Evolutionary conservation across 768 basidiomycete genomes (phyloP), one percentile per base, ranked within the genome.

Genomic region (Paxillus ammoniavirescens): DNA sequence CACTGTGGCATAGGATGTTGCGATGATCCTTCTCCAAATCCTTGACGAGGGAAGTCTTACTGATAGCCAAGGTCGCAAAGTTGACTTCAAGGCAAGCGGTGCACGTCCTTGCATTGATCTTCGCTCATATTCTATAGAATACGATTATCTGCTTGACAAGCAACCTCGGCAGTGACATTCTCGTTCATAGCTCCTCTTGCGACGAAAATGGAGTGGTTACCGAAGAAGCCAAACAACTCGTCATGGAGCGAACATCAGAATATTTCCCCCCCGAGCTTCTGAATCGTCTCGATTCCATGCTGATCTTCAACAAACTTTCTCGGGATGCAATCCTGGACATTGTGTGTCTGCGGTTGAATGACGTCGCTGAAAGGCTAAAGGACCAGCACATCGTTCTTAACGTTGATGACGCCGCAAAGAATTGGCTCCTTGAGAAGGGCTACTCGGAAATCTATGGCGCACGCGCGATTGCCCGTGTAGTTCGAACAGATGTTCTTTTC

Each of bases 141-240:
- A 94, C 93, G 1, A 94, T 95, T 64, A 87, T 97, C 63, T 92
- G 91, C 66, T 72, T 93, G 28, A 95, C 93, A 2, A 90, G 89
- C 62, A 96, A 96, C 60, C 80, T 96, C 23, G 93, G 89, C 7
- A 83, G 84, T 49, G 83, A 90, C 63, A 84, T 91, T 51, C 82
- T 95, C 21, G 87, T 86, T 1, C 82, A 87, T 57, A 69, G 79
- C 5, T 76, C 82, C 1, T 82, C 91, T 2, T 84, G 81, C 46
- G 77, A 83, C 52, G 71, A 67, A 18, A 71, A 83, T n/a, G 91
- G 91, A 4, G 65, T 79, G 2, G 81, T 94, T 26, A 87, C 82
- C 0, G 65, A 75, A 0, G 75, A 78, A 47, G 86, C 91, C 15
- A 80, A 77, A 49, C 64, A 77, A 2, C 79, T 86, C 63, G 91